Evolutionary conservation across 78 protist genomes (phyloP).

Genomic region (Dictyostelium brefeldianum): DNA sequence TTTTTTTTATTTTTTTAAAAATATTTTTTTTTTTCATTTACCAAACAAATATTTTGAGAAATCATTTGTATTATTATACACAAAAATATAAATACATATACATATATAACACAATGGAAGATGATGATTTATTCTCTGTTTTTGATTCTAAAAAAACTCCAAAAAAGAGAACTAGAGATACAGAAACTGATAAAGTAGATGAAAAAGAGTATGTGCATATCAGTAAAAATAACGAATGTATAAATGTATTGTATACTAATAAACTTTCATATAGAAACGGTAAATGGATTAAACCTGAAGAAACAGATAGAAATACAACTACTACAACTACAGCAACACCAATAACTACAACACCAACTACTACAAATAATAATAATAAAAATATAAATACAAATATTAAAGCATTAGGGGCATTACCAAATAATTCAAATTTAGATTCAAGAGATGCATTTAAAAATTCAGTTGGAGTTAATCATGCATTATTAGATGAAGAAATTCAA

Average conservation of each 20-base stretch:
- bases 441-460: background rate
- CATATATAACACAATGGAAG: background rate
- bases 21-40: background rate
- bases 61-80: no score
- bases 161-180: slow-evolving; percentile 17
- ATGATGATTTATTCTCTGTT: slow-evolving; percentile 60
- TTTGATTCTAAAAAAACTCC: slow-evolving; percentile 30
- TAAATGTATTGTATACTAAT: background rate
- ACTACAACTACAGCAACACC: background rate
- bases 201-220: slow-evolving; percentile 54
- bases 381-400: slow-evolving; percentile 4
- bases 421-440: background rate
- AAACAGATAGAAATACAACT: background rate
- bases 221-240: no score
- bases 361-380: background rate
- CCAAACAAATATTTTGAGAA: background rate
- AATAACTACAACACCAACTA: background rate
- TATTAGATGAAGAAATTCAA: slow-evolving; percentile 58
- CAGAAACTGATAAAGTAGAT: background rate
- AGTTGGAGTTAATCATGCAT: slow-evolving; percentile 5
- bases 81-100: background rate
- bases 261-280: slow-evolving; percentile 24
- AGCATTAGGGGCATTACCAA: slow-evolving; percentile 14
- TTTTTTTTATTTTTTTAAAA: background rate
- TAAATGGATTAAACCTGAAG: slow-evolving; percentile 44